These are phyloP conservation scores for Ustilago bromivora DNA, from an alignment of 1,284 basidiomycete genomes.

Conservation along the genomic window DNA sequence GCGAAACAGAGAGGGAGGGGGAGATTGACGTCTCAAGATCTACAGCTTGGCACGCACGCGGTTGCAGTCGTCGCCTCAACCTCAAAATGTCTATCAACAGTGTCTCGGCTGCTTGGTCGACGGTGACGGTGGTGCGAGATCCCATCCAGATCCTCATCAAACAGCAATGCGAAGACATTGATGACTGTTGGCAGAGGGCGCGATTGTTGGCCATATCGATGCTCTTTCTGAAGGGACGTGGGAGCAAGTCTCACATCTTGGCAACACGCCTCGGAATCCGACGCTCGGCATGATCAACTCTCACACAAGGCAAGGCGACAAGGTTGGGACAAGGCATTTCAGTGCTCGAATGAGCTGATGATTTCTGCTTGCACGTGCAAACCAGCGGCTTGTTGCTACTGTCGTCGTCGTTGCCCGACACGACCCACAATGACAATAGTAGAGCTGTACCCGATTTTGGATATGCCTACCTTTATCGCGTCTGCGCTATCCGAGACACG, in stretches of 20 bases:
- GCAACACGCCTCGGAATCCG: constrained; percentile 11
- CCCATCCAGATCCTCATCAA: background rate
- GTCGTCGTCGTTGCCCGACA: background rate
- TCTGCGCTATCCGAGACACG: background rate
- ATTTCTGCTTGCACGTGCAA: background rate
- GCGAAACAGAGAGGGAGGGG: background rate
- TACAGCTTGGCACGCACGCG: background rate
- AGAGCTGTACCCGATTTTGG: background rate
- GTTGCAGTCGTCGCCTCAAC: background rate
- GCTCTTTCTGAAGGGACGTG: background rate
- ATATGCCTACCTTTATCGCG: background rate
- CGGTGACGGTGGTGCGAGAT: background rate
- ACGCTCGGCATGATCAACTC: background rate
- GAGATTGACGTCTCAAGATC: constrained; percentile 4
- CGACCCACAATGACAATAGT: background rate
- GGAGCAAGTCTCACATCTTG: background rate
- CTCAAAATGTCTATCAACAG: background rate
- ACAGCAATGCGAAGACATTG: no score
- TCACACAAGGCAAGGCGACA: background rate
- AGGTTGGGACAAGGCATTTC: background rate
- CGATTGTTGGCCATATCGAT: background rate
- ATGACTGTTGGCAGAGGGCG: no score
- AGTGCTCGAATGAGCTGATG: background rate
- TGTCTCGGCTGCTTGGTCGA: background rate
- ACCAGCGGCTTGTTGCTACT: background rate